Conservation (phyloP, 768 basidiomycete genomes). For the Pisolithus marmoratus region DNA sequence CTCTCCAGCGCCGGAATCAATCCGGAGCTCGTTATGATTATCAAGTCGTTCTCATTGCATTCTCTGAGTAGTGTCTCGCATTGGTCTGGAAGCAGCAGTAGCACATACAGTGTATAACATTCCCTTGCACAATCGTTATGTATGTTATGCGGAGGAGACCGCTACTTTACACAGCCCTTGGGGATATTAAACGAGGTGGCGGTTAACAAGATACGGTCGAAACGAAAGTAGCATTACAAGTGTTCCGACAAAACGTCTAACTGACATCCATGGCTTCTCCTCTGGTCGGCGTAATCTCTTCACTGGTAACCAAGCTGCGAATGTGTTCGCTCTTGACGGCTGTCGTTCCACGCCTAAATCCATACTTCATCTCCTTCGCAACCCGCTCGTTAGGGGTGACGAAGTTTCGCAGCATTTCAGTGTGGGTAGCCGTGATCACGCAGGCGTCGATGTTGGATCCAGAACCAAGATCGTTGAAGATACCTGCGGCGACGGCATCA, state of each 20-base stretch:
- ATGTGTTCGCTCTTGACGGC: constrained; percentile 82
- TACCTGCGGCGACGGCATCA: constrained; percentile 87
- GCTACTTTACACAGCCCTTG: too few species aligned
- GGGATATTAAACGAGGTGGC: too few species aligned
- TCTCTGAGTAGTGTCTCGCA: not conserved
- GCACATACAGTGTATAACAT: constrained; percentile 15
- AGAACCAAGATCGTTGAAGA: constrained; percentile 98
- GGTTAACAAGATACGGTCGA: not conserved
- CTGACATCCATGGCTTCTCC: constrained; percentile 82
- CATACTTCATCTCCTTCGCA: constrained; percentile 62
- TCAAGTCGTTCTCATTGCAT: not conserved
- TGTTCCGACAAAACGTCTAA: constrained; percentile 29
- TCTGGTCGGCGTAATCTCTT: constrained; percentile 52
- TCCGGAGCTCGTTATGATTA: constrained; percentile 8
- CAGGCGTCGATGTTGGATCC: constrained; percentile 99
- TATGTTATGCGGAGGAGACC: too few species aligned
- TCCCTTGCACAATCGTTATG: constrained; percentile 2
- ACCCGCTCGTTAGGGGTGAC: constrained; percentile 86
- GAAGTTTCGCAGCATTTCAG: constrained; percentile 92
- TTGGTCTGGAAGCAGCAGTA: not conserved
- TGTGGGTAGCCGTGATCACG: constrained; percentile 79
- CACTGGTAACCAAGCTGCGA: constrained; percentile 63
- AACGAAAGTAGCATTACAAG: constrained; percentile 2
- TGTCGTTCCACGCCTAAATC: constrained; percentile 83
- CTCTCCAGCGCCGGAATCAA: constrained; percentile 36